Base-by-base conservation (phyloP, 2,329 filamentous ascomycete genomes). In the Claviceps purpurea region DNA sequence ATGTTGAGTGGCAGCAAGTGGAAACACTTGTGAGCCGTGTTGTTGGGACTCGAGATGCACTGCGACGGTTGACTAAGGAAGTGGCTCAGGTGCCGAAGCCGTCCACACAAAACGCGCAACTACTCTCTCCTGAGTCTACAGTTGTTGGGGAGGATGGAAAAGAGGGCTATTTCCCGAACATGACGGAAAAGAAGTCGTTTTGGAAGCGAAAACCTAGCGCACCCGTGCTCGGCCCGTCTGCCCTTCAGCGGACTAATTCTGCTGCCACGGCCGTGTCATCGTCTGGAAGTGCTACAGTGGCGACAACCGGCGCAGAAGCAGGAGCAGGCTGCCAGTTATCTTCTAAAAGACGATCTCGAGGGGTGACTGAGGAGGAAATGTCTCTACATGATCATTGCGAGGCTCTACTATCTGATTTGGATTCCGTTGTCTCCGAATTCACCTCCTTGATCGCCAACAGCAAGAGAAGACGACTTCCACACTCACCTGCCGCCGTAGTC, bases 201-300 rank as follows among this genome's bases (percentile, higher is more conserved):
- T 98, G 93, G 93, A 95, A 89, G 66, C 82, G 91, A 47, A 96
- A 95, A 68, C 74, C 84, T 1, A 90, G 82, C 60, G 71, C 72
- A 1, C 65, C 74, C 20, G 65, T 70, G 2, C 61, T 73, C 34
- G 65, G 70, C 5, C 67, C 74, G 2, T 64, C 68, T 30, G 63
- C 67, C 10, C 56, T 71, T 20, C 69, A 73, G 7, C 64, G 71
- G 38, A 54, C 68, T 1, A 58, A 66, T 1, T 61, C 68, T 2
- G 66, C 72, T 0, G 65, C 69, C 2, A 57, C 73, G 34, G 69
- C 72, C 13, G 69, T 74, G 2, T 68, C 75, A 0, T 63, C 69
- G 8, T 70, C 73, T 2, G 65, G 65, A n/a, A 65, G 61, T 26
- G 59, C 66, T 5, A 59, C 66, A 0, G 60, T 61, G 1, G 56